phyloP scores from a whole-genome alignment of 352 stramenopile genomes.

The Thalassiosira oceanica region DNA sequence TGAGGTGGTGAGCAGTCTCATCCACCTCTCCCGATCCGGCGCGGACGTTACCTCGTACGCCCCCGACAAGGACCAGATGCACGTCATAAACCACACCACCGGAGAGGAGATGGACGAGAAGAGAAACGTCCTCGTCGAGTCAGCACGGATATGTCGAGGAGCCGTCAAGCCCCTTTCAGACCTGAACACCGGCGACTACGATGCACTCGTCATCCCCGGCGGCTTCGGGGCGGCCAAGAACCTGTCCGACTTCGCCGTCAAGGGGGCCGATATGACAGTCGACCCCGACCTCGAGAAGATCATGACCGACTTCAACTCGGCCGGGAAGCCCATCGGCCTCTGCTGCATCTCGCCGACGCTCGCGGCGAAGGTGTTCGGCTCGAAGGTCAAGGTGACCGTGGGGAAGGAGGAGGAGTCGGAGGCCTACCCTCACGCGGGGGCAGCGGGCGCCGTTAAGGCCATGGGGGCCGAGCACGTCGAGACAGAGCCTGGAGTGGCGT shows the following conservation, averaged over 20 bases:
- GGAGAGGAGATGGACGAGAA: slow-evolving; percentile 40
- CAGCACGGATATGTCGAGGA: slow-evolving; percentile 40
- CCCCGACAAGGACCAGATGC: slow-evolving; percentile 53
- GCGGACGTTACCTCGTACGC: slow-evolving; percentile 41
- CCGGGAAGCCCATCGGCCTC: slow-evolving; percentile 51
- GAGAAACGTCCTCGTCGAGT: slow-evolving; percentile 53
- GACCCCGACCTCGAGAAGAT: slow-evolving; percentile 26
- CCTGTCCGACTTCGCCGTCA: slow-evolving; percentile 43
- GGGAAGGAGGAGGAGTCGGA: slow-evolving; percentile 24
- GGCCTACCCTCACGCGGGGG: slow-evolving; percentile 26
- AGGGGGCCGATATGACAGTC: slow-evolving; percentile 53
- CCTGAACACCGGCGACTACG: slow-evolving; percentile 38
- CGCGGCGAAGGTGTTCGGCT: slow-evolving; percentile 38
- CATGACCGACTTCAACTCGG: slow-evolving; percentile 34
- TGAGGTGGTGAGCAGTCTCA: slow-evolving; percentile 43
- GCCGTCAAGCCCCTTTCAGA: not conserved
- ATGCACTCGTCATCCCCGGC: slow-evolving; percentile 48
- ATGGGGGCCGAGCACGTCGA: slow-evolving; percentile 41
- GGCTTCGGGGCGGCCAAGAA: slow-evolving; percentile 64
- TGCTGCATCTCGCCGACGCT: slow-evolving; percentile 57
- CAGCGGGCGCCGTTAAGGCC: slow-evolving; percentile 26
- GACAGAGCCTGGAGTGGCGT: slow-evolving; percentile 39
- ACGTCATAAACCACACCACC: slow-evolving; percentile 60
- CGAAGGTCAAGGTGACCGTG: slow-evolving; percentile 40
- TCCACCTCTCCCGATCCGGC: slow-evolving; percentile 38